Percentiles rank a stretch among this genome's conserved stretches.
phyloP scores from a whole-genome alignment of 108 stramenopile genomes.

The Stephanodiscus minutulus region DNA sequence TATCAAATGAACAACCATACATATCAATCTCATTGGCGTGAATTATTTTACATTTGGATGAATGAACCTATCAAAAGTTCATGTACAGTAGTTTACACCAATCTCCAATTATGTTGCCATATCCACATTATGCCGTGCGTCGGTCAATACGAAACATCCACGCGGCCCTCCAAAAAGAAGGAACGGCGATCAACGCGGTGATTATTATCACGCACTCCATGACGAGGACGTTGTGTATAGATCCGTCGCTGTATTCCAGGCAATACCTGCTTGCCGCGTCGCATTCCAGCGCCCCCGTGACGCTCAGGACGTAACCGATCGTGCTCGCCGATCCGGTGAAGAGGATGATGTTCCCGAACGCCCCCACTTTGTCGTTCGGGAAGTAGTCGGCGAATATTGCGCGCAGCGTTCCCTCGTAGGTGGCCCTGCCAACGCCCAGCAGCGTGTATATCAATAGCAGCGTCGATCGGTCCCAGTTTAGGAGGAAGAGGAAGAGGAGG shows the following conservation, averaged over 20 bases:
- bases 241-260: constrained; percentile 59
- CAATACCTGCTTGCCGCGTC: constrained; percentile 48
- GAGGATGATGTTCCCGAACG: constrained; percentile 85
- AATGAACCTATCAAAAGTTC: not conserved
- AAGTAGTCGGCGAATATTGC: constrained; percentile 85
- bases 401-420: constrained; percentile 80
- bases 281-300: constrained; percentile 47
- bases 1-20: not conserved
- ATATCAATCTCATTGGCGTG: not conserved
- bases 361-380: constrained; percentile 71
- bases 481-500: constrained; percentile 63
- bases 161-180: constrained; percentile 61
- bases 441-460: constrained; percentile 65
- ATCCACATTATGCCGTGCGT: not conserved
- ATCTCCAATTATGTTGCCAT: not conserved
- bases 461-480: constrained; percentile 48
- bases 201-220: constrained; percentile 61
- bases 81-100: not conserved
- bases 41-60: not conserved
- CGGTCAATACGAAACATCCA: constrained; percentile 6
- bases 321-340: constrained; percentile 79
- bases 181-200: constrained; percentile 61
- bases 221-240: constrained; percentile 63
- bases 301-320: constrained; percentile 63
- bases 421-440: constrained; percentile 78